Base-by-base conservation (phyloP, 352 stramenopile species). In the Elongisporangium anandrum region DNA sequence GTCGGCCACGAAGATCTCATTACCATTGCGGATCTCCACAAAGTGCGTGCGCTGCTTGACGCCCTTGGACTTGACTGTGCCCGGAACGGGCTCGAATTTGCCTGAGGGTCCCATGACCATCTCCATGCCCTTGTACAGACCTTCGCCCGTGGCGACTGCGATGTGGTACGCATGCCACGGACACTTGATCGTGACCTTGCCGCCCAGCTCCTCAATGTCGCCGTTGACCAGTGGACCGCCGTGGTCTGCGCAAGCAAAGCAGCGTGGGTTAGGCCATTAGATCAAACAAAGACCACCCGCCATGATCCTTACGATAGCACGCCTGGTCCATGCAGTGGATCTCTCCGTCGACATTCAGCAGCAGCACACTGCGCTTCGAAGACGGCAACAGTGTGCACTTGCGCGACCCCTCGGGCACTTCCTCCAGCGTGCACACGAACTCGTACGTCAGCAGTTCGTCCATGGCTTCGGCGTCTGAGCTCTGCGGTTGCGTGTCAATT, bases 131-230 rank as follows among this genome's bases (percentile, higher is more conserved):
- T 87, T 90, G 75, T 95, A 95, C 2, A 95, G 71, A 2, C 86
- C 86, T 66, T 95, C 86, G 23, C 86, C 86, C 2, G 79, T 92
- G 53, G 82, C 79, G 12, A 95, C 58, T 9, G 81, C 81, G 64
- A 95, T 95, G 52, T 90, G 85, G 68, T 88, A 95, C 50, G 81
- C 81, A 63, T 95, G 86, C 86, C 86, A 95, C 23, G 86, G 86
- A 68, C 86, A 94, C 64, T 91, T 90, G 64, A 94, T 77, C 3
- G 81, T 88, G 9, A 76, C 58, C 29, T 90, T 92, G 41, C 79
- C 81, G 22, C 81, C 83, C 54, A 95, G 72, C 63, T 93, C 86
- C 59, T 95, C 86, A 64, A 95, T 93, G 54, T 95, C 86, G 55
- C 86, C 86, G 59, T 85, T 90, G 4, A 78, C 34, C 12, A 95